These are phyloP conservation scores for Acaromyces ingoldii DNA, from an alignment of 1,284 basidiomycete genomes.

Conservation along the genomic window DNA sequence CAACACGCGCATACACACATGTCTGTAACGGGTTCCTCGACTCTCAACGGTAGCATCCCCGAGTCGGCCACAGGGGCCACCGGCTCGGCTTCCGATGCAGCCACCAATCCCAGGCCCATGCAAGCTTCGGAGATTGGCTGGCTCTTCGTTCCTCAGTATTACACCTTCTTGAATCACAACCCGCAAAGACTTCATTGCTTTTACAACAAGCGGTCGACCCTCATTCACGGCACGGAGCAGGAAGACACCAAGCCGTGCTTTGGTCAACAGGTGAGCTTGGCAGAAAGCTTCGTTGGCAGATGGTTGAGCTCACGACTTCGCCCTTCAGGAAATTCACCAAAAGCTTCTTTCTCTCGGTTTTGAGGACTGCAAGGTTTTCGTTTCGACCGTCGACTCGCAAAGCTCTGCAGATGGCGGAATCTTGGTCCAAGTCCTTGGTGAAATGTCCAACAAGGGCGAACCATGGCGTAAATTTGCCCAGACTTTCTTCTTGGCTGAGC, in stretches of 20 bases:
- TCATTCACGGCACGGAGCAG: constrained; percentile 73
- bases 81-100: constrained; percentile 10
- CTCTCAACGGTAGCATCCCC: constrained; percentile 7
- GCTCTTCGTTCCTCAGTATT: constrained; percentile 53
- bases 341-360: constrained; percentile 90
- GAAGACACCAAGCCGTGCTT: constrained; percentile 72
- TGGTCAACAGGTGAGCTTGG: constrained; percentile 66
- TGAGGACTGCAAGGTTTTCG: constrained; percentile 95
- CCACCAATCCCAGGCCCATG: constrained; percentile 11
- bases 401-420: constrained; percentile 91
- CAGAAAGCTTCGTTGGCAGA: not conserved
- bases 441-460: constrained; percentile 77
- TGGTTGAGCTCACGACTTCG: not conserved
- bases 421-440: constrained; percentile 97
- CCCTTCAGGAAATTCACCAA: constrained; percentile 86
- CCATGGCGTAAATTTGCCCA: constrained; percentile 98
- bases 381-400: constrained; percentile 57
- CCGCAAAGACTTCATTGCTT: constrained; percentile 95
- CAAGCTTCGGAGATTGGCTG: constrained; percentile 50
- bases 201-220: constrained; percentile 93
- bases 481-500: constrained; percentile 98
- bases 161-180: constrained; percentile 94
- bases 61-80: constrained; percentile 15
- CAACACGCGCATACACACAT: too few species aligned
- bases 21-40: constrained; percentile 15